Base-by-base conservation (phyloP, 345 rosid genomes). In the Eucalyptus virginea region DNA sequence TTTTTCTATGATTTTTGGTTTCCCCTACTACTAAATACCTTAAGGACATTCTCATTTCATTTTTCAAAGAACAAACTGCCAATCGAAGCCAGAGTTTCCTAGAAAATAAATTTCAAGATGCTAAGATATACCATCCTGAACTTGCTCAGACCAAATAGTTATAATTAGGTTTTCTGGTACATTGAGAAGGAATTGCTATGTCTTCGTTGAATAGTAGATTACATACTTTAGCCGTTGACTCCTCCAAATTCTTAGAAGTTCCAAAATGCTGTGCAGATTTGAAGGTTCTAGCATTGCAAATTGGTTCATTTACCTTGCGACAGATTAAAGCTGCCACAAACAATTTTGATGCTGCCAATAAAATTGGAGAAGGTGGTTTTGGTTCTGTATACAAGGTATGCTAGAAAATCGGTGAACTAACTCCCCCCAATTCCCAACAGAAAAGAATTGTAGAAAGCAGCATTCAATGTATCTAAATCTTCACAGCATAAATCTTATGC, bases 331-430 rank as follows among this genome's bases (percentile, higher is more conserved):
- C 89, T 81, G 92, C 90, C 56, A 91, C 90, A 3, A 51, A 65
- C 48, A 87, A 91, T 88, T 91, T 91, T 69, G 83, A 83, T 40
- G 72, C 89, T 2, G 50, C 37, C 9, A 89, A 89, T 30, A 91
- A 91, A 58, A 88, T 91, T 32, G 92, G 92, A 34, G 90, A 89
- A 91, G 92, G 92, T 2, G 92, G 90, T 87, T 89, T 91, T 87
- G 90, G 92, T 51, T 30, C 88, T 48, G 90, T 91, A 0, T 91
- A 89, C 65, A 91, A 91, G 86, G 92, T 90, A 90, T 77, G 7
- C 5, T 13, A 2, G 48, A 32, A 32, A 32, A 77, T 26, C 11
- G 9, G 18, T 9, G 1, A 28, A 9, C 8, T 9, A 37, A 28
- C 3, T 54, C 2, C 30, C 88, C 81, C 19, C 11, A 23, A 87